A percentile compares a stretch with the other conserved stretches of the same genome.
These are phyloP conservation scores for Phytomonas sp. DNA, from an alignment of 208 protist genomes.

Conservation along the genomic window DNA sequence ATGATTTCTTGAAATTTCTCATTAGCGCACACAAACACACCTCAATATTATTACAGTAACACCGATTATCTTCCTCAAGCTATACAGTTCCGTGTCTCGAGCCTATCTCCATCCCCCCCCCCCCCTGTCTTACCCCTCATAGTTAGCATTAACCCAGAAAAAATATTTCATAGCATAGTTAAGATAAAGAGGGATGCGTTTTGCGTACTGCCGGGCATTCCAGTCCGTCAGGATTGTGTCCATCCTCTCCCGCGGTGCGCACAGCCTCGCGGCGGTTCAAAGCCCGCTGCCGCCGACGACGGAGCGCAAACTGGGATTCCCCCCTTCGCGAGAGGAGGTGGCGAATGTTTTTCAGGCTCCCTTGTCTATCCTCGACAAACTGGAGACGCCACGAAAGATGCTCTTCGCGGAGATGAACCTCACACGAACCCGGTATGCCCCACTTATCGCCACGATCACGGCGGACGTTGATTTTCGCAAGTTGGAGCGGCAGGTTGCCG, in stretches of 20 bases:
- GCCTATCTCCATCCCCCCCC: no score
- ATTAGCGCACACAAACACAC: no score
- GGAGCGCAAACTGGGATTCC: constrained; percentile 35
- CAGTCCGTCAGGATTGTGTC: background rate
- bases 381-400: constrained; percentile 38
- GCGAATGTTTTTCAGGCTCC: constrained; percentile 47
- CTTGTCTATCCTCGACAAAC: constrained; percentile 31
- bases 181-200: constrained; percentile 4
- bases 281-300: constrained; percentile 27
- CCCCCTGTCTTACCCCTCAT: no score
- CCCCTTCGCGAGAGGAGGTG: constrained; percentile 36
- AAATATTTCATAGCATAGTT: no score
- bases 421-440: constrained; percentile 44
- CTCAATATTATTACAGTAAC: no score
- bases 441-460: constrained; percentile 46
- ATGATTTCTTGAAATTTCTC: no score
- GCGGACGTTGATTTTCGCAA: constrained; percentile 45
- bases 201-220: constrained; percentile 1
- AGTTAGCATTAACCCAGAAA: background rate
- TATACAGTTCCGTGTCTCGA: no score
- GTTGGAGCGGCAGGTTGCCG: constrained; percentile 50
- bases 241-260: constrained; percentile 20
- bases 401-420: constrained; percentile 65
- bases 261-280: constrained; percentile 42
- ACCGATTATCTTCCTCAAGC: no score